Percentiles rank a stretch among this genome's conserved stretches.
Evolutionary conservation across 2,329 filamentous ascomycete species (phyloP).

Genomic region (Fusarium abutilonis): DNA sequence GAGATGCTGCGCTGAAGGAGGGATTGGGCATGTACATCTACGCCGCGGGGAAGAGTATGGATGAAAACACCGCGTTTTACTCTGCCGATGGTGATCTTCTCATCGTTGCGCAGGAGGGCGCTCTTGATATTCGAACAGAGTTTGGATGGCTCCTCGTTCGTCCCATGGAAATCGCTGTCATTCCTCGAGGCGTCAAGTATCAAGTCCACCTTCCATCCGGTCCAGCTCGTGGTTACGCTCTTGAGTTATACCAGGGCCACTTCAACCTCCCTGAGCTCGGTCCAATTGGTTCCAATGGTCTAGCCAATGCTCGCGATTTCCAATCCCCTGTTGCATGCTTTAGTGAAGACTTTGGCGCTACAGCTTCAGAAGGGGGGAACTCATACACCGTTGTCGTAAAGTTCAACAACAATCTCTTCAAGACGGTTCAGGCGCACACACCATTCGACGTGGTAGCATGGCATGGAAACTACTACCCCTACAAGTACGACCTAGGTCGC

Average conservation of each 20-base stretch:
- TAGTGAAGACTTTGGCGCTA: constrained; percentile 65
- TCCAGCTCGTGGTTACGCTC: constrained; percentile 75
- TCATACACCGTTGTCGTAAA: constrained; percentile 67
- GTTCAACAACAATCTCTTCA: constrained; percentile 74
- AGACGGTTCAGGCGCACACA: constrained; percentile 72
- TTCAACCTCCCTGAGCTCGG: constrained; percentile 77
- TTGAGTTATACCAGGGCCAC: constrained; percentile 78
- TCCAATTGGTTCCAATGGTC: constrained; percentile 76
- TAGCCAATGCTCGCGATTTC: constrained; percentile 82
- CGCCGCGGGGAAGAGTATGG: constrained; percentile 82
- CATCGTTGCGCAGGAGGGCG: constrained; percentile 78
- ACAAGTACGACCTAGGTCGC: constrained; percentile 82
- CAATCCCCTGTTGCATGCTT: constrained; percentile 76
- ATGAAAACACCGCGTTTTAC: constrained; percentile 78
- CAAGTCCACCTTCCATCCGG: constrained; percentile 72
- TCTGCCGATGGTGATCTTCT: constrained; percentile 83
- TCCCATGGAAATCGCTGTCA: constrained; percentile 80
- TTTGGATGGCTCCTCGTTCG: constrained; percentile 78
- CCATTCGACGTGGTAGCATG: constrained; percentile 84
- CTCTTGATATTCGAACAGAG: constrained; percentile 80
- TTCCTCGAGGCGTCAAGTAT: constrained; percentile 79
- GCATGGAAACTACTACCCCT: constrained; percentile 83
- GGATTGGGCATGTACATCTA: constrained; percentile 85
- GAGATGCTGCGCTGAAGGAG: constrained; percentile 80
- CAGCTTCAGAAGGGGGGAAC: constrained; percentile 51